Base-by-base conservation (phyloP, 192 early-diverging fungal genomes). In the Coemansia sp. region DNA sequence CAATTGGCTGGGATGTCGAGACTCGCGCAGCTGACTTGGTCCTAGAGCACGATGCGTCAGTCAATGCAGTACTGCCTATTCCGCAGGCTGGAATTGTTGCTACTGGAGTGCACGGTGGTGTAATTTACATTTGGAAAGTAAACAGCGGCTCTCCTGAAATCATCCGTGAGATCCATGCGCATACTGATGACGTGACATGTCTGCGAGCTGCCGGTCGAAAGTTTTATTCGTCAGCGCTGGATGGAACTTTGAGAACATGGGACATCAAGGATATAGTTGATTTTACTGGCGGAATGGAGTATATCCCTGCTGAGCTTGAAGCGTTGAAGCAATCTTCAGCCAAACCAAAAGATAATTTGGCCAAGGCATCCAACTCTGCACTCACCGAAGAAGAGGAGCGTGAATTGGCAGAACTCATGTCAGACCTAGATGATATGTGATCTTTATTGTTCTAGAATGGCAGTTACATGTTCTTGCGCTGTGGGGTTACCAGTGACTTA, bases 381-480 rank as follows among this genome's bases (percentile, higher is more conserved):
- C 59, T 97, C 54, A 97, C 94, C 9, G 92, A 85, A 45, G 94
- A 97, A 59, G 94, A 96, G 58, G 92, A 96, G 51, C 70, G 83
- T 16, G 93, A 94, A 70, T 67, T 96, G 41, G 90, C 83, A 0
- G 94, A 94, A 65, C 82, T 97, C 26, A 86, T 93, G 86, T 83
- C 70, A 16, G 85, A 84, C 49, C 80, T 88, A 33, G 78, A 84
- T 23, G 80, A 82, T 23, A 50, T 66, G 46, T 72, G 31, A 30
- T 6, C 23, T 37, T n/a, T n/a, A n/a, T n/a, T 31, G 7, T 52
- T 35, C 31, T 52, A 13, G 12, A 18, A 13, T 42, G 12, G 3
- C 12, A 42, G 40, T 5, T 42, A 42, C 16, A 42, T 13, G 40
- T 13, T 13, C 16, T 18, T 42, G 8, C 12, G 9, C 36, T 37